Base-by-base conservation (phyloP, 208 protist genomes). In the Herpetomonas samuelpessoai region DNA sequence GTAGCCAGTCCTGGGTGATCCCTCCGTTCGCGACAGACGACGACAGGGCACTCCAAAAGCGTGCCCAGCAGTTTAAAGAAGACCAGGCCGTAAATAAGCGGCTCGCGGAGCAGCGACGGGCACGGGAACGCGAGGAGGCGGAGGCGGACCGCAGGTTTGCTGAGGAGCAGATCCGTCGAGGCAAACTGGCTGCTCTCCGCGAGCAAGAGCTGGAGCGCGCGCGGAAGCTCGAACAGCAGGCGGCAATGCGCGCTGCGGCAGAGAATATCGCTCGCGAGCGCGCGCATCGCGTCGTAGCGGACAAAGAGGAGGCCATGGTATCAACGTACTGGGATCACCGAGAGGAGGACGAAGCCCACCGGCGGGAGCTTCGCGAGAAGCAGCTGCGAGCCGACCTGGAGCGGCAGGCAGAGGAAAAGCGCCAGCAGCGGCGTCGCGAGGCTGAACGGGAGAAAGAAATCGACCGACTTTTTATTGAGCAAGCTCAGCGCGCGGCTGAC, bases 151-250 rank as follows among this genome's bases (percentile, higher is more conserved):
- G 53, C 9, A 63, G 50, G 28, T 24, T 35, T 21, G 65, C 54
- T 2, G 68, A 64, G 24, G 65, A 60, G 29, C 39, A 29, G 47
- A 19, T 22, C 10, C 44, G 44, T 9, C 19, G 69, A 52, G 47
- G 71, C 49, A 53, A 73, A 29, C 31, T 64, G 28, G 59, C 41
- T 16, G 55, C 49, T 26, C 21, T 28, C 16, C 64, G 59, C 16
- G 45, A 71, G 52, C 74, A 60, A 0, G 64, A 75, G 51, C 52
- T 72, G 50, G 72, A 61, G 46, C 62, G 56, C 22, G 55, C 49
- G 27, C 30, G 41, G 16, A 45, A 54, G 14, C 45, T 29, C 41
- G 69, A 65, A 22, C 22, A 49, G 44, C 46, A 49, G 14, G 52
- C 48, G 48, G 61, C 60, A 2, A 52, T 54, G 19, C 57, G 31